Evolutionary conservation across 1,139 yeast species (phyloP), one percentile per base, ranked within the genome.

Genomic region (Hyphopichia pseudoburtonii): DNA sequence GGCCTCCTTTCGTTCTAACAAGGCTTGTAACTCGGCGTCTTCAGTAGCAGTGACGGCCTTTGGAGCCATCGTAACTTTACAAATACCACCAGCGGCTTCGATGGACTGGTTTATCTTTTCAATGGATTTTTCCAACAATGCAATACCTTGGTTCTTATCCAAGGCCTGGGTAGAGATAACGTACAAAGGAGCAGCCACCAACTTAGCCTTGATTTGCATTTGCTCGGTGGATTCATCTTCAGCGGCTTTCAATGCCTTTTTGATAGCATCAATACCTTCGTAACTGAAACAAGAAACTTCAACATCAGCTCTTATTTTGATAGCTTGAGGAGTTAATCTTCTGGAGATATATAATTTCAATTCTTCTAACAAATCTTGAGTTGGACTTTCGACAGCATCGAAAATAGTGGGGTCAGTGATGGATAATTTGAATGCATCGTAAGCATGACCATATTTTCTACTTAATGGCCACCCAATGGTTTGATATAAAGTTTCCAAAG

Each of bases 1-100:
- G 39, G 69, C 73, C 54, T 69, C 76, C 52, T 71, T 72, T 46
- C 72, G 65, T 50, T 71, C 76, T 80, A 92, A 84, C 51, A 92
- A 75, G 47, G 96, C 96, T 66, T 89, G 96, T 59, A 92, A 80
- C 69, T 90, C 97, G 43, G 97, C 97, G 64, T 92, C 99, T 64
- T 92, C 99, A 44, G 92, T 86, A 44, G 96, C 97, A 43, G 97
- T 88, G 49, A 92, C 97, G 33, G 97, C 97, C 80, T 90, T 90
- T 57, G 98, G 97, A 53, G 95, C 92, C 97, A 92, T 90, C 45
- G 95, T 89, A 47, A 92, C 85, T 52, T 86, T 88, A 62, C 96
- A 84, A 43, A 80, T 78, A 57, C 99, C 99, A 41, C 89, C 96
- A 38, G 80, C 76, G 23, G 74, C 68, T 47, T 77, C 78, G 56